phyloP scores from a whole-genome alignment of 1,284 basidiomycete genomes.

The Microbotryum lychnidis-dioicae region DNA sequence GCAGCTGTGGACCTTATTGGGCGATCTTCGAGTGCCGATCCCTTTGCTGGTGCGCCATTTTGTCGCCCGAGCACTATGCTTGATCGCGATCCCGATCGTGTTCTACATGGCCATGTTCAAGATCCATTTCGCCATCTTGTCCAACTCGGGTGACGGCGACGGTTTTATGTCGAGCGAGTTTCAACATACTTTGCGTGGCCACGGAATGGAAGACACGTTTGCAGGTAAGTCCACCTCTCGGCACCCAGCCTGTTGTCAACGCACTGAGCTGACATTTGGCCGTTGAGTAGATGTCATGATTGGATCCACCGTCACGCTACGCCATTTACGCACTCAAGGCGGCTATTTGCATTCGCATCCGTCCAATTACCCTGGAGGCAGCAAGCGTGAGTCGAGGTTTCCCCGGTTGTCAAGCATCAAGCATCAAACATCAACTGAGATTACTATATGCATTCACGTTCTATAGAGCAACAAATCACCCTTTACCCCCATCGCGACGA shows the following conservation, averaged over 20 bases:
- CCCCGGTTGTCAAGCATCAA: slow-evolving; percentile 62
- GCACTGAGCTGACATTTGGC: not conserved
- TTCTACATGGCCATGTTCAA: slow-evolving; percentile 96
- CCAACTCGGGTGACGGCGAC: slow-evolving; percentile 88
- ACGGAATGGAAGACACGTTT: slow-evolving; percentile 83
- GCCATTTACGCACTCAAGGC: slow-evolving; percentile 92
- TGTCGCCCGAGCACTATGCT: slow-evolving; percentile 73
- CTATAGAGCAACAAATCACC: slow-evolving; percentile 88
- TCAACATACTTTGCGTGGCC: slow-evolving; percentile 88
- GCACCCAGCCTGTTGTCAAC: not conserved
- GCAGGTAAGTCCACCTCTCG: slow-evolving; percentile 52
- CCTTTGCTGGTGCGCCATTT: slow-evolving; percentile 74
- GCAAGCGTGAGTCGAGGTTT: slow-evolving; percentile 28
- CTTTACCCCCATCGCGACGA: slow-evolving; percentile 90
- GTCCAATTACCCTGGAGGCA: slow-evolving; percentile 67
- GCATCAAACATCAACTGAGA: slow-evolving; percentile 46
- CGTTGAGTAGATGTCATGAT: slow-evolving; percentile 61
- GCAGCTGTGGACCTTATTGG: slow-evolving; percentile 85
- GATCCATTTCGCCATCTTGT: slow-evolving; percentile 84
- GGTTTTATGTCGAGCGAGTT: slow-evolving; percentile 99
- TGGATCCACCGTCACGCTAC: slow-evolving; percentile 73
- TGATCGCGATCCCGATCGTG: slow-evolving; percentile 71
- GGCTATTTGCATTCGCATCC: slow-evolving; percentile 94
- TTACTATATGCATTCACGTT: not conserved
- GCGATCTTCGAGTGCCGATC: slow-evolving; percentile 73